A percentile compares a stretch with the other conserved stretches of the same genome.
Evolutionary conservation across 345 rosid genomes (phyloP).

Genomic region (Rhizophora apiculata): DNA sequence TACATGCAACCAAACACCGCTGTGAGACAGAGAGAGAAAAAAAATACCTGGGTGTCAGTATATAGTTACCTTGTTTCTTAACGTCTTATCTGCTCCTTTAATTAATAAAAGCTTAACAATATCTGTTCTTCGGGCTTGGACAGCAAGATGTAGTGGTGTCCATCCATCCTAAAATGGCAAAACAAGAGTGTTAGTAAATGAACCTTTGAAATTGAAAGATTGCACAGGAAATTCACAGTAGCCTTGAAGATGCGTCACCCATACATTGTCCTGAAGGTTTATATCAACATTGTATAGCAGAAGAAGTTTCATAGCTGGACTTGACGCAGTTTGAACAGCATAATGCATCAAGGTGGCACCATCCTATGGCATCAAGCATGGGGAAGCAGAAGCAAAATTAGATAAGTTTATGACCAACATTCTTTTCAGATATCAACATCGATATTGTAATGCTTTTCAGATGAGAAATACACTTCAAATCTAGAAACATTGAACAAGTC

Average conservation of each 20-base stretch:
- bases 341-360: slow-evolving; percentile 91
- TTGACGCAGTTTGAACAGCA: slow-evolving; percentile 83
- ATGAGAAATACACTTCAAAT: background rate
- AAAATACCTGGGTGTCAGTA: background rate
- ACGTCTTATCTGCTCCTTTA: slow-evolving; percentile 66
- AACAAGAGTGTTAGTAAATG: background rate
- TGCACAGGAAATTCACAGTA: background rate
- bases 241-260: slow-evolving; percentile 12
- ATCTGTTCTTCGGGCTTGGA: slow-evolving; percentile 78
- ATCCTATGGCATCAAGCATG: slow-evolving; percentile 45
- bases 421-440: background rate
- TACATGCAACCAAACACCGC: background rate
- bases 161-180: slow-evolving; percentile 73
- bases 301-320: slow-evolving; percentile 72
- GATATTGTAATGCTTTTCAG: background rate
- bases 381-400: background rate
- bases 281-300: slow-evolving; percentile 73
- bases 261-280: slow-evolving; percentile 79
- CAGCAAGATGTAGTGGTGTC: slow-evolving; percentile 94
- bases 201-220: background rate
- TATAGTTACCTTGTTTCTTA: slow-evolving; percentile 31
- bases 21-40: background rate
- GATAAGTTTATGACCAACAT: background rate
- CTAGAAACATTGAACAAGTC: background rate
- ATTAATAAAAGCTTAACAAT: slow-evolving; percentile 68